Base-by-base conservation (phyloP, 176 grass and related monocot genomes). In the Avena sativa region DNA sequence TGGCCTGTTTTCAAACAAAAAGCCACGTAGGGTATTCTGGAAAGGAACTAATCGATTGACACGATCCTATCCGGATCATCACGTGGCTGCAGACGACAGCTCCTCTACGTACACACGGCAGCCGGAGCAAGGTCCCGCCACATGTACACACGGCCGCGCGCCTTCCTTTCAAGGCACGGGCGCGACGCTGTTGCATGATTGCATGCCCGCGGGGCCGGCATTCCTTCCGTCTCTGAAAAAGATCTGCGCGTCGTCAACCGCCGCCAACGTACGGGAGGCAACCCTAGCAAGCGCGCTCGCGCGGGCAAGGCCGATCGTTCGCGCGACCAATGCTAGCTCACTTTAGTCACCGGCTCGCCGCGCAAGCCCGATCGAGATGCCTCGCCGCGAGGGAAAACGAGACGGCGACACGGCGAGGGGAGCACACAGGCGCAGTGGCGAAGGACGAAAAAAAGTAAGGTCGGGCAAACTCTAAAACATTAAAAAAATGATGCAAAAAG, bases 41-140 rank as follows among this genome's bases (percentile, higher is more conserved):
- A 12, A 81, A 11, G 59, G 25, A 56, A 30, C 20, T 2, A 38
- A 38, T 19, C 44, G 60, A 9, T 32, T 25, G 50, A 11, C 44
- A 47, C 9, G 47, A 56, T 64, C 49, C 50, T 66, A 36, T 53
- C 85, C 28, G 19, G 40, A 36, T 74, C 68, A 61, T 74, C 68
- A 72, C 53, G 26, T 61, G n/a, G 44, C 50, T 25, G 43, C n/a
- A n/a, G 47, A 49, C 9, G 9, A 4, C 12, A 69, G 62, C 63
- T 2, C 1, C 47, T 63, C 36, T 61, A 49, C 9, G 47, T 49
- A 8, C 47, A 71, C 71, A 69, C 61, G 63, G 48, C 38, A 34
- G 8, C 26, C 17, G 6, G 67, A 9, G 47, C 9, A 1, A 49
- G 0, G 47, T 2, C 0, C 47, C 47, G 47, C 26, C 26, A 28